Conservation (phyloP, 2,329 filamentous ascomycete species). For the Didymellaceae sp. region DNA sequence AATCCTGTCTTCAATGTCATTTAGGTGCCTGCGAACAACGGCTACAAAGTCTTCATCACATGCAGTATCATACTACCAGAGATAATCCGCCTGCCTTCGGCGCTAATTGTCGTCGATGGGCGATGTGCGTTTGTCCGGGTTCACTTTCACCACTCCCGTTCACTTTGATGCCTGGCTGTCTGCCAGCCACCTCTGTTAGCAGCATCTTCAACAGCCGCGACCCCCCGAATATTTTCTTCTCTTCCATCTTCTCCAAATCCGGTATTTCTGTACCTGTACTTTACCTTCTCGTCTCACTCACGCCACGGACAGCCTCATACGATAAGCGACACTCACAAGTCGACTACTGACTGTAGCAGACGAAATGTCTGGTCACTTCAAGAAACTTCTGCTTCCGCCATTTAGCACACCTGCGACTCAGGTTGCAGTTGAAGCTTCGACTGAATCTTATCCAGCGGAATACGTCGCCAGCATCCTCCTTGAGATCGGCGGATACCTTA, state of each 20-base stretch:
- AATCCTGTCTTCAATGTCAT: too few relatives aligned
- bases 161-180: conserved; percentile 4
- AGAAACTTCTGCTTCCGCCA: conserved; percentile 6
- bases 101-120: conserved; percentile 5
- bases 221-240: neutral
- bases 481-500: conserved; percentile 23
- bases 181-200: conserved; percentile 18
- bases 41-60: too few relatives aligned
- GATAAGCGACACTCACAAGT: neutral
- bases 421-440: conserved; percentile 16
- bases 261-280: too few relatives aligned
- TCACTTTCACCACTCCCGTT: conserved; percentile 24
- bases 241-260: neutral
- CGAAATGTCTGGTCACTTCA: neutral
- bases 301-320: conserved; percentile 1
- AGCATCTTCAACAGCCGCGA: neutral
- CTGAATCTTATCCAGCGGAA: conserved; percentile 11
- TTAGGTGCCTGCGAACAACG: too few relatives aligned
- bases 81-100: too few relatives aligned
- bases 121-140: conserved; percentile 1
- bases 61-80: too few relatives aligned
- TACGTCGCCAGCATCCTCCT: conserved; percentile 22
- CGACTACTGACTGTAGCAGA: neutral
- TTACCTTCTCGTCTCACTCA: neutral
- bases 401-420: conserved; percentile 27